These are phyloP conservation scores for Parachlorella kessleri DNA, from an alignment of 139 green algal genomes.

Conservation along the genomic window DNA sequence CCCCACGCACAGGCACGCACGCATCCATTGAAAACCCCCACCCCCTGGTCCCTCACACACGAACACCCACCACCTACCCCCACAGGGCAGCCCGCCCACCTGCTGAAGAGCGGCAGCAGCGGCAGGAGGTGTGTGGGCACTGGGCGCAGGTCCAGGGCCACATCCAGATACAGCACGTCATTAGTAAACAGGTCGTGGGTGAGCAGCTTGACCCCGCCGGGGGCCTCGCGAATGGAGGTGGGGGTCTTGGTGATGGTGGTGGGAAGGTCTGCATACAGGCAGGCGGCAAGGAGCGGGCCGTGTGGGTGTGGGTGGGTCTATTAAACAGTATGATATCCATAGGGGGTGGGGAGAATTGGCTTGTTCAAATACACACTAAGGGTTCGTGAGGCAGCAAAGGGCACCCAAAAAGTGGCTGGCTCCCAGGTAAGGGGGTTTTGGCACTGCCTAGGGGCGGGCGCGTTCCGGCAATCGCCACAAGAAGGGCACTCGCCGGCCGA, in stretches of 20 bases:
- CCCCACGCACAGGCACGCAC: too few relatives aligned
- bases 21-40: too few relatives aligned
- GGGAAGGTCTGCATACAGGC: slow-evolving; percentile 81
- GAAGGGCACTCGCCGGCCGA: too few relatives aligned
- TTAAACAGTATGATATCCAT: not conserved
- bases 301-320: not conserved
- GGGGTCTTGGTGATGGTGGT: slow-evolving; percentile 81
- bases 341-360: not conserved
- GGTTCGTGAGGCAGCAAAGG: not conserved
- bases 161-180: slow-evolving; percentile 96
- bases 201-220: slow-evolving; percentile 77
- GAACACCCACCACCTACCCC: too few relatives aligned
- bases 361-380: too few relatives aligned
- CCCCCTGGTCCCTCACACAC: too few relatives aligned
- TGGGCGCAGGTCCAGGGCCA: slow-evolving; percentile 62
- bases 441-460: too few relatives aligned
- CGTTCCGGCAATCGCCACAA: too few relatives aligned
- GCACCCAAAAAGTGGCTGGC: too few relatives aligned
- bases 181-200: slow-evolving; percentile 99
- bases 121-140: slow-evolving; percentile 88
- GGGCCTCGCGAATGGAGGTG: slow-evolving; percentile 54
- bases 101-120: slow-evolving; percentile 97
- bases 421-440: too few relatives aligned
- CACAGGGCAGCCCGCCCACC: slow-evolving; percentile 56
- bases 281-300: not conserved